Conservation (phyloP, 305 asterid genomes). For the Fraxinus latifolia region DNA sequence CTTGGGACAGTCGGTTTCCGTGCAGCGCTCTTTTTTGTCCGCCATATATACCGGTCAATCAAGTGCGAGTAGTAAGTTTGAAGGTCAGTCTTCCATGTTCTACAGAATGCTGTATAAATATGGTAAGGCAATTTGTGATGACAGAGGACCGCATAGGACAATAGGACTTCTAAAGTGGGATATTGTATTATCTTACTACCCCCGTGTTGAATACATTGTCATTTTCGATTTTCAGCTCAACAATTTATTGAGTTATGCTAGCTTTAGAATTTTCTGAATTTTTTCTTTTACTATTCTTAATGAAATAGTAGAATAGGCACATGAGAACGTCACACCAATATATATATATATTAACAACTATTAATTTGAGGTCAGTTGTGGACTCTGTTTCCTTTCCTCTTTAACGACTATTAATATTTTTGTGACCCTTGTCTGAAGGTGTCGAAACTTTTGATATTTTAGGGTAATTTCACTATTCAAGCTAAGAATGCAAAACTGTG, state of each 20-base stretch:
- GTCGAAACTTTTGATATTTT: not conserved
- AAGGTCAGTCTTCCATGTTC: not conserved
- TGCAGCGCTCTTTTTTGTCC: conserved; percentile 68
- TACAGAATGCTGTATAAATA: not conserved
- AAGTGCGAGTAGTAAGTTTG: conserved; percentile 49
- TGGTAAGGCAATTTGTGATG: not conserved
- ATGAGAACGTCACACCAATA: not conserved
- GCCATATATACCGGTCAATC: conserved; percentile 63
- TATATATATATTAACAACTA: no score
- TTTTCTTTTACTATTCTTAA: not conserved
- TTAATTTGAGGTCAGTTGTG: not conserved
- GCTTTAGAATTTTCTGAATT: not conserved
- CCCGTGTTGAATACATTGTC: not conserved
- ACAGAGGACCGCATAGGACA: not conserved
- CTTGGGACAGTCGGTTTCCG: conserved; percentile 78
- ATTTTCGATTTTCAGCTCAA: not conserved
- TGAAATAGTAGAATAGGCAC: not conserved
- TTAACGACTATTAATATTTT: not conserved
- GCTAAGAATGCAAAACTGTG: not conserved
- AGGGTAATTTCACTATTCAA: not conserved
- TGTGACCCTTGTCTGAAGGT: not conserved
- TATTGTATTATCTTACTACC: conserved; percentile 1
- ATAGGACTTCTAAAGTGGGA: not conserved
- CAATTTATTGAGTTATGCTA: not conserved
- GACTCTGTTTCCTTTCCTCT: not conserved